phyloP scores from a whole-genome alignment of 2,329 filamentous ascomycete genomes.

The Thielaviopsis ethacetica region DNA sequence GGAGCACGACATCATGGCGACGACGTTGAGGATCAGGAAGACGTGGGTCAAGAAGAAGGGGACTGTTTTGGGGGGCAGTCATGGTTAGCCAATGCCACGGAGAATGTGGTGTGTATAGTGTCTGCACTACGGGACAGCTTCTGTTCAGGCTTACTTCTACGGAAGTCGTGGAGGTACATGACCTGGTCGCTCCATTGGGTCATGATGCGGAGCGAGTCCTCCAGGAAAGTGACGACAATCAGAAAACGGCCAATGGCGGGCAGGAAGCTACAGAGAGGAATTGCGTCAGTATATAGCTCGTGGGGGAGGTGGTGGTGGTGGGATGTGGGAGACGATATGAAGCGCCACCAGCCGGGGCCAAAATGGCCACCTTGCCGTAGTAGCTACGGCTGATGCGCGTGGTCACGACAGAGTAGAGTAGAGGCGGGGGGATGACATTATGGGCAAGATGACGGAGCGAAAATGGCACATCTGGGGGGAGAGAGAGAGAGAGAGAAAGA shows the following conservation, averaged over 20 bases:
- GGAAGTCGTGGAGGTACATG: slow-evolving; percentile 79
- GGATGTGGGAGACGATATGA: not conserved
- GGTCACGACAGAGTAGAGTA: no score
- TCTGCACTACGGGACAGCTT: no score
- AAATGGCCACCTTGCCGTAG: no score
- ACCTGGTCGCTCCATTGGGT: slow-evolving; percentile 97
- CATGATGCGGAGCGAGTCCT: slow-evolving; percentile 88
- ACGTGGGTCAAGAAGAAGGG: slow-evolving; percentile 76
- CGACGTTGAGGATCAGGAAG: slow-evolving; percentile 80
- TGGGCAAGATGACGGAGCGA: not conserved
- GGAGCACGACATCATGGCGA: slow-evolving; percentile 74
- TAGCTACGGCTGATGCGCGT: no score
- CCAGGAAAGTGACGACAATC: slow-evolving; percentile 95
- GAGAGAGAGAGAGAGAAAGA: not conserved
- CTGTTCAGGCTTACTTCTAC: slow-evolving; percentile 50
- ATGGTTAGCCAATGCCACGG: no score
- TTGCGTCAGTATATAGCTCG: not conserved
- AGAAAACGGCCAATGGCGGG: slow-evolving; percentile 92
- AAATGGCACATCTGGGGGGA: no score
- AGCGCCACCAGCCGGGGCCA: no score
- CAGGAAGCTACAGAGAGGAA: slow-evolving; percentile 48
- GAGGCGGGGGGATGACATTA: no score
- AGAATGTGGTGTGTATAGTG: no score
- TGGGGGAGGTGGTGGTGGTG: no score
- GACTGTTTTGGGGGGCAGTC: slow-evolving; percentile 35